Base-by-base conservation (phyloP, 129 eudicot genomes). In the Flaveria brownii region DNA sequence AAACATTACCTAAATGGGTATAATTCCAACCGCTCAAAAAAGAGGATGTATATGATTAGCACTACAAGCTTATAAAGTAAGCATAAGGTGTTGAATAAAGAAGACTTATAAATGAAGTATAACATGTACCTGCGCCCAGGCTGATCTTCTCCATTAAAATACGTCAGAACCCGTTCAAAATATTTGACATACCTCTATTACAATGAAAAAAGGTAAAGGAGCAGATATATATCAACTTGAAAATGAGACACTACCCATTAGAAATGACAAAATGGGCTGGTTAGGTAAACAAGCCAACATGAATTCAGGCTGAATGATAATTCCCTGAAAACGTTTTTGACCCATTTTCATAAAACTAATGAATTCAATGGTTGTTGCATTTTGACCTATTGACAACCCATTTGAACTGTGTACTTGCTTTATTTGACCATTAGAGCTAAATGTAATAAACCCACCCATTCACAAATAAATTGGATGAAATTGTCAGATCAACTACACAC, bases 61-160 rank as follows among this genome's bases (percentile, higher is more conserved):
- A 78, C 55, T 68, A 42, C 13, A 56, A 55, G 74, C 33, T 9
- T 71, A 1, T n/a, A 33, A 71, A 36, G 65, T 17, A 33, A 28
- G 64, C 33, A 72, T 72, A 36, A 17, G 36, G 36, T 18, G 39
- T 55, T n/a, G 54, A 42, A 17, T 18, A 33, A 28, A 41, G 8
- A 49, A 47, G 9, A 17, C 9, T 55, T 55, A 42, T 9, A 18
- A 68, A 68, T 59, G 59, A 73, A 36, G 22, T 57, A 41, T 11
- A 28, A 15, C 70, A 7, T 25, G 68, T 87, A 93, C 98, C 98
- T 93, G 63, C 98, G 96, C n/a, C 98, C 98, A 30, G 98, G 96
- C 91, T 88, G 98, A 75, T 86, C 88, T 80, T 90, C 98, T 81
- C 98, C 98, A 49, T 93, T 90, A 82, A 93, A 90, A 84, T 93